A percentile compares a stretch with the other conserved stretches of the same genome.
phyloP scores from a whole-genome alignment of 2,329 filamentous ascomycete genomes.

The Hypoxylon sp. region DNA sequence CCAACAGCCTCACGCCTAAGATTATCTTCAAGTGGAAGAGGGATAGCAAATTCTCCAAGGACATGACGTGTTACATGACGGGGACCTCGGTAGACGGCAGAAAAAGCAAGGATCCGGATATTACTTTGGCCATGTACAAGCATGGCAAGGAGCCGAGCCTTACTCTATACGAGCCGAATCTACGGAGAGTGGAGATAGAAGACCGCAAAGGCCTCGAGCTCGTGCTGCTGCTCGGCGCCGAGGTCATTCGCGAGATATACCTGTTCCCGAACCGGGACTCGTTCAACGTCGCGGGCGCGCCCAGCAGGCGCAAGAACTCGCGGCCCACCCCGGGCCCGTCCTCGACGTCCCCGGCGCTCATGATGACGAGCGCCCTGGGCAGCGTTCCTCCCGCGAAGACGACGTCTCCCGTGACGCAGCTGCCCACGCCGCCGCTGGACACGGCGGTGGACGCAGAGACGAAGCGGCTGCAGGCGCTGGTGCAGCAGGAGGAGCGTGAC shows the following conservation, averaged over 20 bases:
- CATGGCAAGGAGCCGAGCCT: slow-evolving; percentile 69
- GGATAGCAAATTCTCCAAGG: slow-evolving; percentile 84
- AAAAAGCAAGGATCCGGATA: slow-evolving; percentile 91
- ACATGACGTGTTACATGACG: slow-evolving; percentile 87
- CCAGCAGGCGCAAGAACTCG: slow-evolving; percentile 54
- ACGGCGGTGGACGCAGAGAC: slow-evolving; percentile 77
- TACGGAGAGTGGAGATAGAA: slow-evolving; percentile 89
- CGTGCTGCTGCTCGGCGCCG: slow-evolving; percentile 70
- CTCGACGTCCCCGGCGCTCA: slow-evolving; percentile 40
- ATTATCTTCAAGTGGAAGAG: slow-evolving; percentile 88
- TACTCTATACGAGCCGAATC: slow-evolving; percentile 92
- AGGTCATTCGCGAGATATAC: slow-evolving; percentile 72
- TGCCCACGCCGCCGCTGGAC: slow-evolving; percentile 42
- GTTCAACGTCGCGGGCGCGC: slow-evolving; percentile 74
- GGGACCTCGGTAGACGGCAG: slow-evolving; percentile 77
- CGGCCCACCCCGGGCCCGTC: slow-evolving; percentile 47
- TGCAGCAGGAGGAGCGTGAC: slow-evolving; percentile 63
- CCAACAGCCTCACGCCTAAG: slow-evolving; percentile 69
- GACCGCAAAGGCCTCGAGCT: slow-evolving; percentile 94
- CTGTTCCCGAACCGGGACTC: slow-evolving; percentile 71
- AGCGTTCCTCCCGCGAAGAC: slow-evolving; percentile 53
- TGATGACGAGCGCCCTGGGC: slow-evolving; percentile 54
- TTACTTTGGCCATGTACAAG: slow-evolving; percentile 89
- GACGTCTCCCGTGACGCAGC: slow-evolving; percentile 42
- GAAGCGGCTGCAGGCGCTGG: slow-evolving; percentile 68